Base-by-base conservation (phyloP, 1,284 basidiomycete species). In the Somion occarium region DNA sequence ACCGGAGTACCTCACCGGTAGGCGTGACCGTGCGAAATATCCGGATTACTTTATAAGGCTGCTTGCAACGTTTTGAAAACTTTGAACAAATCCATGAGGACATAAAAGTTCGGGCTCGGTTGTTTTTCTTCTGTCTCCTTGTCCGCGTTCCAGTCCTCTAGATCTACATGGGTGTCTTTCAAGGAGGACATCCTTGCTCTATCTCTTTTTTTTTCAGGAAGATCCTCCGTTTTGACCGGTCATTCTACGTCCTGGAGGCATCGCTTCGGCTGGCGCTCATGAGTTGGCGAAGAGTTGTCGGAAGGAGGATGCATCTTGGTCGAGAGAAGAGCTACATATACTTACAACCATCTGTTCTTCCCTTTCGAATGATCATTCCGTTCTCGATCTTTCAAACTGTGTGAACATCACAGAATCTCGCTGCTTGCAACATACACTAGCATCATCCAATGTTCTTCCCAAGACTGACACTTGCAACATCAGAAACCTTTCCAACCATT, bases 71-170 rank as follows among this genome's bases (percentile, higher is more conserved):
- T 37, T 26, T 38, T 15, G 22, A 24, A 5, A 51, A 63, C 57
- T 60, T 63, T 38, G 76, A 83, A 85, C 79, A 82, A 84, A 75
- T 74, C 73, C 70, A 52, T 76, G 85, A 76, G 82, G 85, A 90
- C 87, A 82, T 66, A 80, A 86, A 87, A 90, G 88, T 90, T 90
- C 87, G 87, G 85, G 77, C 87, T 77, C 64, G 86, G 83, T 70
- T 66, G 71, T 72, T 83, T 79, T 79, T 81, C 69, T 76, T 78
- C 83, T 82, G 82, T 78, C 78, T 88, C 80, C 85, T 80, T 79
- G 86, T 80, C 84, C 87, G 87, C 86, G 87, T 90, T 90, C 87
- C 87, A 85, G 88, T 90, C 85, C 80, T 78, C 88, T 74, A 88
- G 76, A 89, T 38, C 58, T 61, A 83, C 63, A 52, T 70, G 68